Evolutionary conservation across 306 rosid species (phyloP).

Genomic region (Dryas alaskensis): DNA sequence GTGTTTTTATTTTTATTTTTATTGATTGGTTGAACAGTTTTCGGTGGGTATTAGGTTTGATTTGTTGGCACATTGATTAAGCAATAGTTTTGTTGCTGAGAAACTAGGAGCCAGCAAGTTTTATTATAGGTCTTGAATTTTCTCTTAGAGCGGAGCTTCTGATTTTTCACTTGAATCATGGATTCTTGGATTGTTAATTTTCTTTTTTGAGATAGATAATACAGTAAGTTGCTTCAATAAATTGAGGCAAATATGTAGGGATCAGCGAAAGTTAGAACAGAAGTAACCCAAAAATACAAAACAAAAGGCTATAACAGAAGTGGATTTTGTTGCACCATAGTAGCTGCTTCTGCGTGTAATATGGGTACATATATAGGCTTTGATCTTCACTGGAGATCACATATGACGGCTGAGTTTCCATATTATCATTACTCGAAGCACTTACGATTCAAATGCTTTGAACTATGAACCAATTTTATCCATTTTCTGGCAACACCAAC

Average conservation of each 20-base stretch:
- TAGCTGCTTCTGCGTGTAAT: background rate
- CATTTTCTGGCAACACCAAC: background rate
- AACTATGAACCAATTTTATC: background rate
- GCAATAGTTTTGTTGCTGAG: background rate
- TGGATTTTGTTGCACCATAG: background rate
- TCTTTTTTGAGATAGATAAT: background rate
- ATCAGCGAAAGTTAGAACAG: background rate
- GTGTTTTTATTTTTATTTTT: background rate
- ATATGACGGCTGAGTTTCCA: background rate
- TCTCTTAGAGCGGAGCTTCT: background rate
- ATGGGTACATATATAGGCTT: too few species aligned
- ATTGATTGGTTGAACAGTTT: background rate
- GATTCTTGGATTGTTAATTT: background rate
- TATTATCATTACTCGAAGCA: background rate
- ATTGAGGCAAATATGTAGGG: background rate
- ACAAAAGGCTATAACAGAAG: background rate
- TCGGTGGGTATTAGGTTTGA: background rate
- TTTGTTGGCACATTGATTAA: background rate
- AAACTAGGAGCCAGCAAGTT: slow-evolving; percentile 4
- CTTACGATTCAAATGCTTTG: background rate
- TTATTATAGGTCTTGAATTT: background rate
- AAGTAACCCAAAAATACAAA: background rate
- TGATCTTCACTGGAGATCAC: background rate
- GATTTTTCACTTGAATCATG: slow-evolving; percentile 3
- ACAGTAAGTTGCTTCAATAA: background rate